These are phyloP conservation scores for Lactarius hatsudake DNA, from an alignment of 768 basidiomycete species.

Conservation along the genomic window DNA sequence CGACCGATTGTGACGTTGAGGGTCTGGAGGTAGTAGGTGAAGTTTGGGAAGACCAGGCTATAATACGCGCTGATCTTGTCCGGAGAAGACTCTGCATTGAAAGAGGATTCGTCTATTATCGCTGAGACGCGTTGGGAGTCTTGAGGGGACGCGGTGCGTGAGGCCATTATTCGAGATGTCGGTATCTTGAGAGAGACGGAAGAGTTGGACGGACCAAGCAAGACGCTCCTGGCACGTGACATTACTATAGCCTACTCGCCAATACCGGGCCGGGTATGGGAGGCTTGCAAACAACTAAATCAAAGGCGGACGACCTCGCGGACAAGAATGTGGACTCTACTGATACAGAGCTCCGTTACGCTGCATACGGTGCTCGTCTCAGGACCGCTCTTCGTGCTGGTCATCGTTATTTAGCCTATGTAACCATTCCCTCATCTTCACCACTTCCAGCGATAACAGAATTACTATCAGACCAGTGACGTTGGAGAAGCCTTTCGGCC, in stretches of 20 bases:
- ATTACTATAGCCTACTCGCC: constrained; percentile 15
- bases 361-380: constrained; percentile 76
- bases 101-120: constrained; percentile 32
- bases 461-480: constrained; percentile 61
- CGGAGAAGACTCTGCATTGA: constrained; percentile 37
- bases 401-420: constrained; percentile 75
- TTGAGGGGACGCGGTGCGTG: constrained; percentile 31
- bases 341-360: constrained; percentile 66
- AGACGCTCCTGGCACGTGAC: constrained; percentile 14
- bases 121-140: constrained; percentile 32
- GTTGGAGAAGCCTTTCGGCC: constrained; percentile 83
- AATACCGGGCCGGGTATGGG: constrained; percentile 20
- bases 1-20: constrained; percentile 93
- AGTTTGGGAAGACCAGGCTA: constrained; percentile 88
- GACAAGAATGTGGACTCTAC: constrained; percentile 63
- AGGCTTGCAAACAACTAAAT: constrained; percentile 34
- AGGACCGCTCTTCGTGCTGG: constrained; percentile 71
- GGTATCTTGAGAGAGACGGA: constrained; percentile 29
- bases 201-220: not conserved
- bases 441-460: constrained; percentile 26
- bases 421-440: constrained; percentile 32
- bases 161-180: constrained; percentile 21
- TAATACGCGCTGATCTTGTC: constrained; percentile 92
- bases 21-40: constrained; percentile 97
- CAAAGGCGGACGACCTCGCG: constrained; percentile 55